Base-by-base conservation (phyloP, 2,329 filamentous ascomycete species). In the Aspergillus piperis region DNA sequence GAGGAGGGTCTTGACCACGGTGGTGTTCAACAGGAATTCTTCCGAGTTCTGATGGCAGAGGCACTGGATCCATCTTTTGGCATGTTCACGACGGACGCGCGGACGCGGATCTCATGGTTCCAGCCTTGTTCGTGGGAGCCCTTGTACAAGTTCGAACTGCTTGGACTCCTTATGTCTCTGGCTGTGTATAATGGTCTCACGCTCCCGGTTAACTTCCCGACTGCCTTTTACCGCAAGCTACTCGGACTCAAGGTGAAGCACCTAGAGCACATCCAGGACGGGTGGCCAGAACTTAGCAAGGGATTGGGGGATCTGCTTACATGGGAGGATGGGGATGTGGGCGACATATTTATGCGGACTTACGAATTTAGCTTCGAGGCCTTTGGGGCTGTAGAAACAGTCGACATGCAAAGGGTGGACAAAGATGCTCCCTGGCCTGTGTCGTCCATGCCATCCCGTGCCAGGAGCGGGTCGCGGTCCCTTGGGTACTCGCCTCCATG, bases 21-120 rank as follows among this genome's bases (percentile, higher is more conserved):
- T 47, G 95, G 95, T 64, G 93, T 99, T 1, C 94, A 97, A 68
- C 93, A 96, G 73, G 95, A 99, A 65, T 98, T 96, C 73, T 98
- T 99, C 78, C 87, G 92, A 15, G 78, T 97, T 27, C 87, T 91
- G 17, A 88, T 97, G 67, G 86, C 86, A 0, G 89, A 96, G 70
- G 90, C 90, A 3, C 83, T 98, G 49, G 83, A 91, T 67, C 89
- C 91, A 4, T 84, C 88, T 47, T 91, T 90, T 69, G 92, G 86
- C 77, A 80, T 79, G 80, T 98, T 98, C 73, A 89, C 88, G 0
- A 84, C 91, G 32, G 92, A 98, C 67, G 77, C 85, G 1, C 81
- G 87, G 57, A 95, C 90, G 0, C 86, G 86, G 32, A 90, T 95
- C 83, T 88, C 88, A 10, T 99, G 92, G 91, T 97, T 99, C 69